Conservation (phyloP, 352 stramenopile genomes). For the Pythium folliculosum region DNA sequence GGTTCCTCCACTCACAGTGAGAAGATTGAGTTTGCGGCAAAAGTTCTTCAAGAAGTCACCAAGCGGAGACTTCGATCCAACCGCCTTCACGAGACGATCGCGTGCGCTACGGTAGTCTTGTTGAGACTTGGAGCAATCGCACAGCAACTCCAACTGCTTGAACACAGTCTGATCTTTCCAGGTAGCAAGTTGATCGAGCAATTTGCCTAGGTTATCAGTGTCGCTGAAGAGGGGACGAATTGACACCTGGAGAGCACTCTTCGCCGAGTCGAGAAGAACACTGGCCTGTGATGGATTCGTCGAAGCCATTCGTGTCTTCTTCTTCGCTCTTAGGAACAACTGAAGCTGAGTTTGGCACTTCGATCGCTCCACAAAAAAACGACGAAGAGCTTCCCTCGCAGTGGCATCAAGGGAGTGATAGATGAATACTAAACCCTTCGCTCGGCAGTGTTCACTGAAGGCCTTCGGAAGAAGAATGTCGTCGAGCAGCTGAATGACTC, state of each 20-base stretch:
- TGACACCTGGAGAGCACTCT: conserved; percentile 37
- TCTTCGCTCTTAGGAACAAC: conserved; percentile 54
- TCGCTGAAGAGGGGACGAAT: conserved; percentile 63
- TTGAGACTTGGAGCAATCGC: conserved; percentile 50
- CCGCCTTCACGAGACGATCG: conserved; percentile 73
- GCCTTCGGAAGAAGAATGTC: conserved; percentile 83
- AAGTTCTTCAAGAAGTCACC: conserved; percentile 83
- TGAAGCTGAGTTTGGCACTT: conserved; percentile 42
- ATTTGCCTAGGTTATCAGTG: conserved; percentile 47
- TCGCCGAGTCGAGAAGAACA: conserved; percentile 31
- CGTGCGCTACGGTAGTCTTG: conserved; percentile 48
- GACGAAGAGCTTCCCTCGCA: conserved; percentile 71
- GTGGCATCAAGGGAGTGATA: conserved; percentile 62
- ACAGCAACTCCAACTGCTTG: conserved; percentile 68
- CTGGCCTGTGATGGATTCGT: conserved; percentile 19
- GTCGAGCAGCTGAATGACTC: conserved; percentile 82
- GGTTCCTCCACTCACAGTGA: conserved; percentile 60
- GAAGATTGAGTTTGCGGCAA: conserved; percentile 74
- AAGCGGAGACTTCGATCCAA: conserved; percentile 77
- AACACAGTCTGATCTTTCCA: conserved; percentile 85
- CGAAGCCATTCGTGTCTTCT: conserved; percentile 35
- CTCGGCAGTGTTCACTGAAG: conserved; percentile 46
- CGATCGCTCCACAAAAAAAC: conserved; percentile 62
- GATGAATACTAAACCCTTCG: conserved; percentile 74
- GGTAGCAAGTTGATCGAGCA: conserved; percentile 62